phyloP scores from a whole-genome alignment of 208 protist species.

The Wallacemonas sp. region DNA sequence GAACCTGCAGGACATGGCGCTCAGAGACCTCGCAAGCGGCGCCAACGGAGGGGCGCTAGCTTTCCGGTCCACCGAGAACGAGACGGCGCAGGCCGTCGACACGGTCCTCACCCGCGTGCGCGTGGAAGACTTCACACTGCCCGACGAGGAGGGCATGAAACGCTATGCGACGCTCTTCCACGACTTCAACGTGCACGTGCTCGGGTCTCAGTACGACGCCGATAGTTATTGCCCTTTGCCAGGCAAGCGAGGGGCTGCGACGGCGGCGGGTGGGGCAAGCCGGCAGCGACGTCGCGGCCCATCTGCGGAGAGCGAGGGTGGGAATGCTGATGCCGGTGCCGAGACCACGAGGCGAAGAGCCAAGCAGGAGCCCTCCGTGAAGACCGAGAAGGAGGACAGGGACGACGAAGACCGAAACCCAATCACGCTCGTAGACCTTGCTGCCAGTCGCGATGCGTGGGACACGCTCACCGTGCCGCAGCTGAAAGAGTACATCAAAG shows the following conservation, averaged over 20 bases:
- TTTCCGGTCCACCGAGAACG: not conserved
- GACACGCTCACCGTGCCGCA: slow-evolving; percentile 31
- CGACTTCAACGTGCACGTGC: slow-evolving; percentile 46
- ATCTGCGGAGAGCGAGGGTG: not conserved
- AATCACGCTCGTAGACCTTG: slow-evolving; percentile 21
- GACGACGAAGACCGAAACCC: not conserved
- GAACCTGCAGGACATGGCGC: slow-evolving; percentile 47
- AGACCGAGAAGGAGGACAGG: not conserved
- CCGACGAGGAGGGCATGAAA: slow-evolving; percentile 45
- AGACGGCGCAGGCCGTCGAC: not conserved
- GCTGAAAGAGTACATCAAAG: slow-evolving; percentile 40
- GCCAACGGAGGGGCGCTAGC: not conserved
- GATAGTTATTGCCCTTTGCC: slow-evolving; percentile 30
- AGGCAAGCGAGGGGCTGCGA: not conserved
- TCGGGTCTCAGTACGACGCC: slow-evolving; percentile 46
- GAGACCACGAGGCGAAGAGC: not conserved
- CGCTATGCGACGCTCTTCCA: slow-evolving; percentile 35
- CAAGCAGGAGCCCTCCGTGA: not conserved
- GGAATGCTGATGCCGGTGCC: not conserved
- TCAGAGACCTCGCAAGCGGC: not conserved
- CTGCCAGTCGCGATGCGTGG: slow-evolving; percentile 32
- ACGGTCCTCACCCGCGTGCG: not conserved
- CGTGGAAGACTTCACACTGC: slow-evolving; percentile 42
- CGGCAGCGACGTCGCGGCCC: slow-evolving; percentile 9
- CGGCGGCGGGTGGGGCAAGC: not conserved